Percentiles rank a stretch among this genome's conserved stretches.
These are phyloP conservation scores for Fusarium stilboides DNA, from an alignment of 2,329 filamentous ascomycete genomes.

Conservation along the genomic window DNA sequence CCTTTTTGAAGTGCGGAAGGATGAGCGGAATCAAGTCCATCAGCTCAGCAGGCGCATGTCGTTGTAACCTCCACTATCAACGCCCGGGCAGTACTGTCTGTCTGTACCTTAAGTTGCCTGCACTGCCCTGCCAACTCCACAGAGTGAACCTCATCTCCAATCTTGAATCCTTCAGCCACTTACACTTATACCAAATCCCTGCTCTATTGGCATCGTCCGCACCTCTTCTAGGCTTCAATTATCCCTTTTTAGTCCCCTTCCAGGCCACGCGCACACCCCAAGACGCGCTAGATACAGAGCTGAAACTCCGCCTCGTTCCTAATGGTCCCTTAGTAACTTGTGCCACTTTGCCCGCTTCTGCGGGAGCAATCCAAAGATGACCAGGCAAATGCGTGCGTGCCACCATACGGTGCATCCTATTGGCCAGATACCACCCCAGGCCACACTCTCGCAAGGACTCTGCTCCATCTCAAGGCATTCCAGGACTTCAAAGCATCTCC, in stretches of 20 bases:
- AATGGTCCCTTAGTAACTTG: slow-evolving; percentile 26
- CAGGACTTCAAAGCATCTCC: slow-evolving; percentile 22
- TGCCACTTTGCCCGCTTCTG: slow-evolving; percentile 41
- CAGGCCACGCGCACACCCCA: slow-evolving; percentile 22
- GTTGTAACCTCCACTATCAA: not conserved
- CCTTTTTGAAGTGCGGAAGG: too few relatives aligned
- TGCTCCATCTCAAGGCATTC: slow-evolving; percentile 42
- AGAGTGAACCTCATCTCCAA: slow-evolving; percentile 4
- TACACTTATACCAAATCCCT: slow-evolving; percentile 2
- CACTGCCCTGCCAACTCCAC: not conserved
- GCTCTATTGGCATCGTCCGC: slow-evolving; percentile 9
- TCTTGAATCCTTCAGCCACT: not conserved
- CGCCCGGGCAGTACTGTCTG: too few relatives aligned
- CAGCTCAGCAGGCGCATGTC: not conserved
- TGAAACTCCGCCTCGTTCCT: slow-evolving; percentile 35
- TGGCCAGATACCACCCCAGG: slow-evolving; percentile 24
- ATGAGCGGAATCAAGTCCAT: not conserved
- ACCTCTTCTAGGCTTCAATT: slow-evolving; percentile 15
- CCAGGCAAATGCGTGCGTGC: slow-evolving; percentile 46
- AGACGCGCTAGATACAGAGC: slow-evolving; percentile 36
- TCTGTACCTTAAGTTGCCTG: too few relatives aligned
- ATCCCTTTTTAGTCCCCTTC: slow-evolving; percentile 7
- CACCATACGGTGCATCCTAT: slow-evolving; percentile 32
- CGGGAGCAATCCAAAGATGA: slow-evolving; percentile 34
- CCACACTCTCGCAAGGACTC: slow-evolving; percentile 15